Evolutionary conservation across 2,329 filamentous ascomycete genomes (phyloP).

Genomic region (Drechslerella stenobrocha): DNA sequence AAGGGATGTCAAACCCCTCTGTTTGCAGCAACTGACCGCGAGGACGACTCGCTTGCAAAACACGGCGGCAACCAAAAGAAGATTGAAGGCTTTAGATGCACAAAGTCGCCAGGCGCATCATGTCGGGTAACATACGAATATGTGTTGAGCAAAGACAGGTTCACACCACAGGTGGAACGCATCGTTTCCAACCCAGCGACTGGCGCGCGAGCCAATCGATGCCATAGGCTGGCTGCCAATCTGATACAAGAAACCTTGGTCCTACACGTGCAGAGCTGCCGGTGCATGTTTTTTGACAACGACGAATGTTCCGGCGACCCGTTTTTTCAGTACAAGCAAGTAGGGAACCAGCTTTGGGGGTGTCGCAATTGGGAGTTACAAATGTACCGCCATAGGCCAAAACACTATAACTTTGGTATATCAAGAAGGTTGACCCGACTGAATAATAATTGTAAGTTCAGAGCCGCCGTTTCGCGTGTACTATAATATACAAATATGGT

Average conservation of each 20-base stretch:
- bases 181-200: not conserved
- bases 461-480: too few relatives aligned
- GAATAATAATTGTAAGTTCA: too few relatives aligned
- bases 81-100: slow-evolving; percentile 8
- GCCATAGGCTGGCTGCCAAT: too few relatives aligned
- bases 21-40: not conserved
- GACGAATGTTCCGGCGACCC: not conserved
- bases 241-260: not conserved
- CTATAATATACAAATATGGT: too few relatives aligned
- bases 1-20: not conserved
- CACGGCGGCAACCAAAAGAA: slow-evolving; percentile 13
- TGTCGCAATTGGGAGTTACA: too few relatives aligned
- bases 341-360: not conserved
- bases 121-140: slow-evolving; percentile 1
- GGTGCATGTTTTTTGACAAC: not conserved
- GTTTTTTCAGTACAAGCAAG: not conserved
- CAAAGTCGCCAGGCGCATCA: not conserved
- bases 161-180: not conserved
- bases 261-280: too few relatives aligned
- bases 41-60: not conserved
- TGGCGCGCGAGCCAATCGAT: not conserved
- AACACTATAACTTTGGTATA: too few relatives aligned
- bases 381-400: too few relatives aligned
- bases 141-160: not conserved
- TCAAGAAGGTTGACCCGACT: too few relatives aligned